These are phyloP conservation scores for Trichoderma hamatum DNA, from an alignment of 2,329 filamentous ascomycete species.

Conservation along the genomic window DNA sequence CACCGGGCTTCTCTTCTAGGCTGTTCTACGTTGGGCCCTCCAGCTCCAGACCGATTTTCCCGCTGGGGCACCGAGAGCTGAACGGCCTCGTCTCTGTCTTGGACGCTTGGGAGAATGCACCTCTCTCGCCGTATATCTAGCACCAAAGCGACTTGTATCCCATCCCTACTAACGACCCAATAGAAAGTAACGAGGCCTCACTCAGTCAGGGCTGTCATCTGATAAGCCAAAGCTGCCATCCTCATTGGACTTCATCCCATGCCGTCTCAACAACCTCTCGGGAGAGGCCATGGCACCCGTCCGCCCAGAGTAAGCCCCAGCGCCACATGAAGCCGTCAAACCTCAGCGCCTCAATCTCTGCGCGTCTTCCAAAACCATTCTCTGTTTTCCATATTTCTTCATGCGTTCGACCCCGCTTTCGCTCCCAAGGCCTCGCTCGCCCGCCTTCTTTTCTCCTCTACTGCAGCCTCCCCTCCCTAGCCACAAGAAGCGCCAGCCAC, in stretches of 20 bases:
- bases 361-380: not conserved
- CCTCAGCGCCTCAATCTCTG: not conserved
- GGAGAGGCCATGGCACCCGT: conserved; percentile 18
- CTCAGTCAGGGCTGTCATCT: not conserved
- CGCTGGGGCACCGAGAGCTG: not conserved
- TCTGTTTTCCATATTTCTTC: not conserved
- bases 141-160: not conserved
- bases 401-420: conserved; percentile 5
- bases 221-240: not conserved
- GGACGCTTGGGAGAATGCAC: not conserved
- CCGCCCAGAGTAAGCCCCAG: not conserved
- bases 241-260: not conserved
- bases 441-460: not conserved
- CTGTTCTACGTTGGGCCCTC: not conserved
- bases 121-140: not conserved
- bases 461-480: not conserved
- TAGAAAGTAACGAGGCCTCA: not conserved
- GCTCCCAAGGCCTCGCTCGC: conserved; percentile 4
- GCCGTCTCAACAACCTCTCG: conserved; percentile 22
- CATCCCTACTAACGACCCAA: not conserved
- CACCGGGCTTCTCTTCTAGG: not conserved
- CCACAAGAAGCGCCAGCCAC: conserved; percentile 17
- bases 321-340: conserved; percentile 5
- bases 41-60: not conserved
- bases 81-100: not conserved